phyloP scores from a whole-genome alignment of 2,329 filamentous ascomycete genomes.

The Pseudopyricularia cyperi region DNA sequence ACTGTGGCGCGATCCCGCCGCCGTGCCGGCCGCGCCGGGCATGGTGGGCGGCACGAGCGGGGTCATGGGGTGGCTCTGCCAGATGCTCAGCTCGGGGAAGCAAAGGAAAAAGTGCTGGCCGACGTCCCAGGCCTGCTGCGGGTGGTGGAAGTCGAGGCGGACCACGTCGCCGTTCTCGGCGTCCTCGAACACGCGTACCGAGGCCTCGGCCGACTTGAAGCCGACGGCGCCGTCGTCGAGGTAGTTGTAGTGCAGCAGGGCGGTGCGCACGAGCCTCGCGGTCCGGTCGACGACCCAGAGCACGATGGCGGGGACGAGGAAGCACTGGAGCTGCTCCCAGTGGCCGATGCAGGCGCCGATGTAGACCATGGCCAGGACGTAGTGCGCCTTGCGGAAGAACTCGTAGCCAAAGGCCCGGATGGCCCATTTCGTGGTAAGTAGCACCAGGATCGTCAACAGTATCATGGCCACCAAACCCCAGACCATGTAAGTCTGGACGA shows the following conservation, averaged over 20 bases:
- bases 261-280: constrained; percentile 42
- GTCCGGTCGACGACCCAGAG: constrained; percentile 54
- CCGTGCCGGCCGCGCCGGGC: constrained; percentile 17
- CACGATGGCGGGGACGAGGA: constrained; percentile 51
- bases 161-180: constrained; percentile 47
- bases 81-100: constrained; percentile 52
- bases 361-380: constrained; percentile 60
- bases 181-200: constrained; percentile 39
- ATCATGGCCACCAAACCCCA: constrained; percentile 61
- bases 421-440: constrained; percentile 33
- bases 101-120: constrained; percentile 63
- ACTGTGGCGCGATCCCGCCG: constrained; percentile 26
- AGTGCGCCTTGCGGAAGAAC: constrained; percentile 63
- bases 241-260: constrained; percentile 47
- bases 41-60: constrained; percentile 39
- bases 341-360: constrained; percentile 66
- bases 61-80: constrained; percentile 63
- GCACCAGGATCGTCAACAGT: constrained; percentile 46
- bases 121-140: constrained; percentile 47
- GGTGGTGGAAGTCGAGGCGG: constrained; percentile 51
- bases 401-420: constrained; percentile 56
- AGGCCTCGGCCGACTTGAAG: constrained; percentile 31
- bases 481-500: constrained; percentile 54
- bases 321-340: constrained; percentile 55
- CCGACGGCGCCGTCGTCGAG: constrained; percentile 3